A percentile compares a stretch with the other conserved stretches of the same genome.
These are phyloP conservation scores for Phalaenopsis hybrid DNA, from an alignment of 116 monocot genomes.

Conservation along the genomic window DNA sequence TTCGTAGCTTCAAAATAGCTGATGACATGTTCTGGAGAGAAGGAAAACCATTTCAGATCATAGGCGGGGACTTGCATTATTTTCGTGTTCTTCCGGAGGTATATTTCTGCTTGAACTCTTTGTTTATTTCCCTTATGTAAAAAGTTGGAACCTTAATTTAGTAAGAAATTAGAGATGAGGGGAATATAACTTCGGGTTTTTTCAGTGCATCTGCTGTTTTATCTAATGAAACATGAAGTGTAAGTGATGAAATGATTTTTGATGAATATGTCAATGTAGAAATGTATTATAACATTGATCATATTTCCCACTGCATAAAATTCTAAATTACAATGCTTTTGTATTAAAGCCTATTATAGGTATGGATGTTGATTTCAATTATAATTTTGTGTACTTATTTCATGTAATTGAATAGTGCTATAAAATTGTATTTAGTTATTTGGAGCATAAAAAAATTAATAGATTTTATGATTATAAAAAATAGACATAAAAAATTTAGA, in stretches of 20 bases:
- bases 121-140: neutral
- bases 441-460: neutral
- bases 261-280: neutral
- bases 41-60: constrained; percentile 60
- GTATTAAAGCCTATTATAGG: neutral
- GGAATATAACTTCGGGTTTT: neutral
- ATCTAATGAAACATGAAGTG: constrained; percentile 1
- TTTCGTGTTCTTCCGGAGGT: constrained; percentile 84
- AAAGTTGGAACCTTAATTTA: neutral
- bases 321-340: constrained; percentile 7
- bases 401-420: neutral
- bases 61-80: constrained; percentile 91
- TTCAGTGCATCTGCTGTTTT: neutral
- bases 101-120: neutral
- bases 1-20: constrained; percentile 49
- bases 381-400: neutral
- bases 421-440: neutral
- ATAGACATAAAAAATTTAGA: neutral
- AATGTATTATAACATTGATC: constrained; percentile 1
- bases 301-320: neutral
- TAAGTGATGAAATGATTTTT: constrained; percentile 4
- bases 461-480: neutral
- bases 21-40: constrained; percentile 84
- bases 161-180: neutral
- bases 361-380: neutral